phyloP scores from a whole-genome alignment of 192 early-diverging fungal species.

The Phlyctochytrium planicorne region DNA sequence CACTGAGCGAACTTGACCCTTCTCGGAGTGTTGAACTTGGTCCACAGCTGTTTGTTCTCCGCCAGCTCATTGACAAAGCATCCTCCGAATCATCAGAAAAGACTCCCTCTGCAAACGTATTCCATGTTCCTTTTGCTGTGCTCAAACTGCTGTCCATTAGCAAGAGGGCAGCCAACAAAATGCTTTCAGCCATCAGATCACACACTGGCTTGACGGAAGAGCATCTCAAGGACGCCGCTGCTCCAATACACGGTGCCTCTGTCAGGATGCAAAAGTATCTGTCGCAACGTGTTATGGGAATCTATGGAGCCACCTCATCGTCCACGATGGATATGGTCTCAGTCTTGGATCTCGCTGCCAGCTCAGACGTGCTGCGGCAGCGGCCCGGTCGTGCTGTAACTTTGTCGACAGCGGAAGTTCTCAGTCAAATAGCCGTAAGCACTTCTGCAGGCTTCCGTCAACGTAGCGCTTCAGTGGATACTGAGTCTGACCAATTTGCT shows the following conservation, averaged over 20 bases:
- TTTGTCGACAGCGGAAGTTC: no score
- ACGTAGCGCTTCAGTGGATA: no score
- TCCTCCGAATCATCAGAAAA: background rate
- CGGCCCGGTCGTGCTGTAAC: no score
- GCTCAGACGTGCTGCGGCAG: no score
- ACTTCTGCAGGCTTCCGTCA: no score
- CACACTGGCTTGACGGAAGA: background rate
- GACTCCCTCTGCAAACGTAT: background rate
- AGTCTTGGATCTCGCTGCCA: no score
- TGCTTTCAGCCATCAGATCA: background rate
- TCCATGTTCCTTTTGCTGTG: background rate
- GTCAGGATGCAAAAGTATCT: background rate
- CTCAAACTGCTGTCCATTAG: background rate
- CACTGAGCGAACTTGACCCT: background rate
- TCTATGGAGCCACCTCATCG: no score
- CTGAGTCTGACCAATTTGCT: no score
- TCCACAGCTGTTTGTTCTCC: background rate
- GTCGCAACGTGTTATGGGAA: background rate
- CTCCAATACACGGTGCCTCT: background rate
- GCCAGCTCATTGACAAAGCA: background rate
- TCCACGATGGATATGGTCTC: no score
- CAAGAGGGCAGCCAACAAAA: background rate
- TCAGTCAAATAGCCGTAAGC: no score
- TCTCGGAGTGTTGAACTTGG: background rate
- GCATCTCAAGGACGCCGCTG: background rate